Evolutionary conservation across 176 grass and related monocot genomes (phyloP), one percentile per base, ranked within the genome.

Genomic region (Musa schizocarpa): DNA sequence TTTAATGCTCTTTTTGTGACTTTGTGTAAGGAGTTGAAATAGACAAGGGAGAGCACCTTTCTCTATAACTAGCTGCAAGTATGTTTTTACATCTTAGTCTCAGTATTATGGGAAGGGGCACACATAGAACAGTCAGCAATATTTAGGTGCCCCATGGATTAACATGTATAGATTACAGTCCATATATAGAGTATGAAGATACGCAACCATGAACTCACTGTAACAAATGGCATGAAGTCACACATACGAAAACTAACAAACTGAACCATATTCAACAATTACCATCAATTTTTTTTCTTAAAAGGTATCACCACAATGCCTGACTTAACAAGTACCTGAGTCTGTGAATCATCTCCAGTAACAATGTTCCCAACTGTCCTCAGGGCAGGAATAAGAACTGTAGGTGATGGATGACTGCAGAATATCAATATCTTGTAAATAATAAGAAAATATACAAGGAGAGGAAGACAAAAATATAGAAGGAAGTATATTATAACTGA

Each of bases 51-150:
- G 81, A 63, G 88, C 52, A 74, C 71, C 74, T 64, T 65, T 81
- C 68, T 90, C 87, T 77, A 96, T n/a, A 76, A 96, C 56, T 56
- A 83, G 25, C 93, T 92, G 89, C 54, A 72, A 84, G 83, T 55
- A 69, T 54, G 11, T 63, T 64, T 25, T 27, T 21, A 52, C 9
- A 50, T 14, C 65, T 76, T 65, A 85, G 52, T 50, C 65, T 74
- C 70, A 27, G 71, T 53, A 74, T 27, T 56, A 58, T 24, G 22
- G 34, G 51, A 72, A 4, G 22, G 49, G 9, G 3, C 1, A 50
- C 22, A 72, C 5, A 22, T 10, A 12, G 22, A 53, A 23, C 14
- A 72, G n/a, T 23, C 51, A 72, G 20, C 1, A 22, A 14, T 23
- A 10, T 10, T 49, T 26, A 27, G 17, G 34, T 0, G 4, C 34